Evolutionary conservation across 345 rosid species (phyloP).

Genomic region (Rhodomyrtus tomentosa): DNA sequence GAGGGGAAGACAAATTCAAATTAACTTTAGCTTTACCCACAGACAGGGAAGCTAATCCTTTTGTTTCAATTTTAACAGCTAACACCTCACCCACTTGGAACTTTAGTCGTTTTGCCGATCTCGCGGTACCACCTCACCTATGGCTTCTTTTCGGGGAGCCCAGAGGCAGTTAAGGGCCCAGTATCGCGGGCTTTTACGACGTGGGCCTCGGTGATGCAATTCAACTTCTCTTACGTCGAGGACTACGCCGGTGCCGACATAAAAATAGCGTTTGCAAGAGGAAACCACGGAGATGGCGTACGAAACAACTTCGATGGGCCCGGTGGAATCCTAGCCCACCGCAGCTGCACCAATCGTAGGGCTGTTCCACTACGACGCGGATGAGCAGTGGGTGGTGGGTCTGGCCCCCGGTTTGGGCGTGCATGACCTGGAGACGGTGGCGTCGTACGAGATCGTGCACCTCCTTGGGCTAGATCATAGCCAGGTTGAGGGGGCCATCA

Average conservation of each 20-base stretch:
- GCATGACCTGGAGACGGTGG: constrained; percentile 12
- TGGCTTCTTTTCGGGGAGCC: constrained; percentile 4
- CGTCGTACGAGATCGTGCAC: constrained; percentile 38
- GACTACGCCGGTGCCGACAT: constrained; percentile 1
- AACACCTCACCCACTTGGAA: too few relatives aligned
- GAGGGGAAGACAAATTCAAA: too few relatives aligned
- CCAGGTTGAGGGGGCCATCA: constrained; percentile 8
- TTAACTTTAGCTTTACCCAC: too few relatives aligned
- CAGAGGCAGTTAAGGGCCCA: background rate
- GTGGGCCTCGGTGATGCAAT: constrained; percentile 15
- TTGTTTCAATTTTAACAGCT: too few relatives aligned
- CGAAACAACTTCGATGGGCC: constrained; percentile 2
- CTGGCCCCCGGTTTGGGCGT: background rate
- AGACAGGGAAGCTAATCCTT: too few relatives aligned
- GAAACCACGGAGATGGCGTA: constrained; percentile 9
- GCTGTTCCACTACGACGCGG: constrained; percentile 19
- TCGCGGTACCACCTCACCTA: constrained; percentile 12
- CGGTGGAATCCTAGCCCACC: constrained; percentile 16
- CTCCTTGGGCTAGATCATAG: constrained; percentile 30
- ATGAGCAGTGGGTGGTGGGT: constrained; percentile 11
- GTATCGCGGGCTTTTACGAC: constrained; percentile 8
- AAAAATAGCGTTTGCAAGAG: constrained; percentile 2
- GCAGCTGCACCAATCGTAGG: constrained; percentile 16
- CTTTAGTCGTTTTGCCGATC: too few relatives aligned
- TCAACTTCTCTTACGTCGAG: background rate